Percentiles rank a stretch among this genome's conserved stretches.
Evolutionary conservation across 768 basidiomycete species (phyloP).

Genomic region (Podaxis carcinomalis): DNA sequence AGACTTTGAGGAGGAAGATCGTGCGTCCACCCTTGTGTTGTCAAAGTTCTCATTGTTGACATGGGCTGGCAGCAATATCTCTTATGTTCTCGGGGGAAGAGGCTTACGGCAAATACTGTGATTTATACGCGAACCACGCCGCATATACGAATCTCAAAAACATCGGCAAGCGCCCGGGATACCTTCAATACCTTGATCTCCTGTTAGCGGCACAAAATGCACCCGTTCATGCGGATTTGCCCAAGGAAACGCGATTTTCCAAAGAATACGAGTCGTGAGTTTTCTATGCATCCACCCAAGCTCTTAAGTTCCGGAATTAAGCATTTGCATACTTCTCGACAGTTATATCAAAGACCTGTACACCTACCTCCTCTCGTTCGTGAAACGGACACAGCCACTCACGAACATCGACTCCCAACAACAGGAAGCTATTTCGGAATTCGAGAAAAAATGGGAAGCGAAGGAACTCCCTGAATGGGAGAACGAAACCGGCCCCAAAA

Average conservation of each 20-base stretch:
- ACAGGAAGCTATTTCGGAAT: constrained; percentile 59
- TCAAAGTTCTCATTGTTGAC: constrained; percentile 1
- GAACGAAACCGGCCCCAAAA: constrained; percentile 40
- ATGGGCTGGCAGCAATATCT: constrained; percentile 53
- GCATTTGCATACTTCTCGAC: background rate
- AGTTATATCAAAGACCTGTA: constrained; percentile 86
- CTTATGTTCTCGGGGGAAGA: constrained; percentile 96
- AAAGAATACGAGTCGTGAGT: constrained; percentile 81
- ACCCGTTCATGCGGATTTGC: constrained; percentile 62
- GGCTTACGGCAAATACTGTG: constrained; percentile 90
- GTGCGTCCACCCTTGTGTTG: constrained; percentile 44
- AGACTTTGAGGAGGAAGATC: constrained; percentile 81
- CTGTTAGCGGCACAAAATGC: constrained; percentile 63
- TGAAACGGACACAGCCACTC: constrained; percentile 80
- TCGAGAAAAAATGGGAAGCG: constrained; percentile 76
- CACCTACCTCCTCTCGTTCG: constrained; percentile 81
- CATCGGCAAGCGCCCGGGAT: constrained; percentile 77
- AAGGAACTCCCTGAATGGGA: constrained; percentile 79
- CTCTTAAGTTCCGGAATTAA: too few relatives aligned
- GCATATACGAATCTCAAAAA: constrained; percentile 88
- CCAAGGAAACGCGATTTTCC: constrained; percentile 59
- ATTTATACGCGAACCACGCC: constrained; percentile 85
- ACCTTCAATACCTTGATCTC: constrained; percentile 90
- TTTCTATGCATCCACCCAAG: background rate
- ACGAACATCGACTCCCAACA: constrained; percentile 70